phyloP scores from a whole-genome alignment of 2,329 filamentous ascomycete species.

The Didymella exigua region DNA sequence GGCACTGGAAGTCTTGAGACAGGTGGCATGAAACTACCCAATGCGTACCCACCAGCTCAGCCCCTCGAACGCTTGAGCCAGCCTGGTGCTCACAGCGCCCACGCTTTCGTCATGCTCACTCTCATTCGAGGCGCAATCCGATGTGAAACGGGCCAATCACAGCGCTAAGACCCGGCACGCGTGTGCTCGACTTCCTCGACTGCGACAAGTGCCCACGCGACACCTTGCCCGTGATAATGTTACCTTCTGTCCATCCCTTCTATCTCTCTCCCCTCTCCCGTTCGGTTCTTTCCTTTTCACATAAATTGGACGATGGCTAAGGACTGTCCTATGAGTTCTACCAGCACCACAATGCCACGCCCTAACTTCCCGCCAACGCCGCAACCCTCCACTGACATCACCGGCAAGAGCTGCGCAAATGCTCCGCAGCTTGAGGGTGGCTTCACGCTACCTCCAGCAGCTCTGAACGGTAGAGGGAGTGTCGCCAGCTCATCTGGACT shows the following conservation, averaged over 20 bases:
- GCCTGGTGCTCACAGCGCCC: constrained; percentile 24
- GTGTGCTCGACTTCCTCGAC: constrained; percentile 24
- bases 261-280: constrained; percentile 18
- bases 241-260: constrained; percentile 16
- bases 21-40: constrained; percentile 8
- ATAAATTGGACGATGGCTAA: constrained; percentile 17
- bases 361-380: constrained; percentile 74
- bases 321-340: constrained; percentile 22
- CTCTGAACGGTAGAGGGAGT: constrained; percentile 59
- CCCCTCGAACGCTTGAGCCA: constrained; percentile 19
- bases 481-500: constrained; percentile 53
- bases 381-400: constrained; percentile 79
- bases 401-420: constrained; percentile 69
- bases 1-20: constrained; percentile 2
- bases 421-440: constrained; percentile 67
- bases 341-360: constrained; percentile 62
- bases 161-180: constrained; percentile 17
- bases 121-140: constrained; percentile 34
- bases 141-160: constrained; percentile 29
- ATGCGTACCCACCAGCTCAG: constrained; percentile 24
- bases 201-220: constrained; percentile 40
- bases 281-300: constrained; percentile 4
- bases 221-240: constrained; percentile 33
- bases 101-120: constrained; percentile 31
- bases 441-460: constrained; percentile 79